Evolutionary conservation across 139 green algal species (phyloP).

Genomic region (Tetraselmis chui): DNA sequence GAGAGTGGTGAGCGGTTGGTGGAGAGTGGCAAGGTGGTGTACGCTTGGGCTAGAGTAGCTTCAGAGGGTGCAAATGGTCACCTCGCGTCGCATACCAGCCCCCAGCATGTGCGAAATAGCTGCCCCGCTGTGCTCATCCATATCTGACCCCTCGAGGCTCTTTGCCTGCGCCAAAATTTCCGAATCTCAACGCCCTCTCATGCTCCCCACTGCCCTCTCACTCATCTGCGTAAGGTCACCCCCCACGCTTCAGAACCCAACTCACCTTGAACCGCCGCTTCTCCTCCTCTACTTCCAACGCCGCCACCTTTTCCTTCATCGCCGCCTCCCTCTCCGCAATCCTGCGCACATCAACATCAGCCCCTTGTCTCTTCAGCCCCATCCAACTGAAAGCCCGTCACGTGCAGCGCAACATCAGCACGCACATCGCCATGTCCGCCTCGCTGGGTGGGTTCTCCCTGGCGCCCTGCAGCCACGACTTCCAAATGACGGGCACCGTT

Average conservation of each 20-base stretch:
- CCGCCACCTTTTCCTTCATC: neutral
- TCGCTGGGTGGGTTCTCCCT: neutral
- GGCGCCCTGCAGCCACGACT: neutral
- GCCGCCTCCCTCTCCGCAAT: neutral
- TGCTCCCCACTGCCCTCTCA: neutral
- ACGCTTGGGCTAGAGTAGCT: no score
- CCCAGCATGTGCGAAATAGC: neutral
- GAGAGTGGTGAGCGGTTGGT: no score
- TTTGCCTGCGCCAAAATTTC: neutral
- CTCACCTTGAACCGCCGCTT: neutral
- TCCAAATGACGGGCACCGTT: neutral
- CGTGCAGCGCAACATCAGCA: no score
- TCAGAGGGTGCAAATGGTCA: no score
- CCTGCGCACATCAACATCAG: no score
- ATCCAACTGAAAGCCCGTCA: no score
- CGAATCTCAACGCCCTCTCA: no score
- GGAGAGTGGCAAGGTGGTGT: no score
- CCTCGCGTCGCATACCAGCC: neutral
- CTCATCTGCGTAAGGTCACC: neutral
- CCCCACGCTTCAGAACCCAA: no score
- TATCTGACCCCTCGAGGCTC: neutral
- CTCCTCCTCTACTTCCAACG: neutral
- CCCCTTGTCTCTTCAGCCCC: no score
- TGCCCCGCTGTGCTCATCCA: neutral
- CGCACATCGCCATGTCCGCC: neutral